phyloP scores from a whole-genome alignment of 139 green algal species.

The Chlorella vulgaris region DNA sequence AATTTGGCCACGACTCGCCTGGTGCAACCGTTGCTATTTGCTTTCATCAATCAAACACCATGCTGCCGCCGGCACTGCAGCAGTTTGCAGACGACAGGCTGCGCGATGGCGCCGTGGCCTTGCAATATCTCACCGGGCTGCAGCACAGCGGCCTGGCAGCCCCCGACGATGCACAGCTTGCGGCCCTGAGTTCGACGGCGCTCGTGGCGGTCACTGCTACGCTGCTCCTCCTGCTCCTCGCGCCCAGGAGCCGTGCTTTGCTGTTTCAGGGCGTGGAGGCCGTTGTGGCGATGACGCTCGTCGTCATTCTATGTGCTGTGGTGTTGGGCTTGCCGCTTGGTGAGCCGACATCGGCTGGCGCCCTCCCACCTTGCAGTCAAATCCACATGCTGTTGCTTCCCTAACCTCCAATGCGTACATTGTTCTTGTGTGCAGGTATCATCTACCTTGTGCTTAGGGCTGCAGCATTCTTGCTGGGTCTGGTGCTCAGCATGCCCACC shows the following conservation, averaged over 20 bases:
- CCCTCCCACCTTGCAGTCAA: not conserved
- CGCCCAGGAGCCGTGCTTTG: slow-evolving; percentile 5
- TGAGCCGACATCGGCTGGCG: slow-evolving; percentile 6
- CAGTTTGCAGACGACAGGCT: slow-evolving; percentile 11
- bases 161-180: slow-evolving; percentile 4
- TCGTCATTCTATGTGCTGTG: too few species aligned
- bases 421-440: slow-evolving; percentile 6
- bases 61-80: not conserved
- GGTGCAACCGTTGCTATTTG: not conserved
- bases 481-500: slow-evolving; percentile 9
- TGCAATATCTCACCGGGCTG: not conserved
- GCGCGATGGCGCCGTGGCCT: not conserved
- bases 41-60: not conserved
- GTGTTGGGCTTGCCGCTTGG: slow-evolving; percentile 57
- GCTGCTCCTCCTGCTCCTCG: slow-evolving; percentile 7
- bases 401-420: not conserved
- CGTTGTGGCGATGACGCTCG: slow-evolving; percentile 36
- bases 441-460: slow-evolving; percentile 31
- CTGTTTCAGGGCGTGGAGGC: slow-evolving; percentile 31
- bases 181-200: not conserved
- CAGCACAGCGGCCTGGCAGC: not conserved
- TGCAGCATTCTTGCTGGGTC: slow-evolving; percentile 4
- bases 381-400: not conserved
- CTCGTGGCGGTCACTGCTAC: not conserved
- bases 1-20: too few species aligned